These are phyloP conservation scores for Chamaecyparis obtusa DNA, from an alignment of 75 land plant genomes.

Conservation along the genomic window DNA sequence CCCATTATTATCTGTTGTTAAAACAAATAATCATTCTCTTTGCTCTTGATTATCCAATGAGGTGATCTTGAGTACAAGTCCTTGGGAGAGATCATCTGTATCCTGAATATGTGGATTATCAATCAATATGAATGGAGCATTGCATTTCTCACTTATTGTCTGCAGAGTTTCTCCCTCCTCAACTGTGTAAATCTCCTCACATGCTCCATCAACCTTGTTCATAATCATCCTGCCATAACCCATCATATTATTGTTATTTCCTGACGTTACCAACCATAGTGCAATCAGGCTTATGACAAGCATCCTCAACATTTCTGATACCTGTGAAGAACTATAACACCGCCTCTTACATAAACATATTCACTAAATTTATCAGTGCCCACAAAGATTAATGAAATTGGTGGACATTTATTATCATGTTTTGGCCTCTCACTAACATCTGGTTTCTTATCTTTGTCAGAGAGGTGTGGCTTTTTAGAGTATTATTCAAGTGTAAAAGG, in stretches of 20 bases:
- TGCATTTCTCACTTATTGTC: slow-evolving; percentile 62
- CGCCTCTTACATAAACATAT: background rate
- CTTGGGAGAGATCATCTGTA: slow-evolving; percentile 57
- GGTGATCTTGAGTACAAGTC: slow-evolving; percentile 44
- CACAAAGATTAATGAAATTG: background rate
- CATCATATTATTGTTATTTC: background rate
- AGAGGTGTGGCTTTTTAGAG: background rate
- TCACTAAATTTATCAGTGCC: background rate
- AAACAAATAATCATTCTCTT: too few relatives aligned
- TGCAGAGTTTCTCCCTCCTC: slow-evolving; percentile 63
- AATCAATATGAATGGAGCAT: slow-evolving; percentile 61
- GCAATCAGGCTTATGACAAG: background rate
- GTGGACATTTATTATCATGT: background rate
- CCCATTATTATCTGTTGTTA: too few relatives aligned
- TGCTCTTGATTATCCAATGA: slow-evolving; percentile 4
- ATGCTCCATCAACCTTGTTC: slow-evolving; percentile 14
- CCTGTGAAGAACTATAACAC: background rate
- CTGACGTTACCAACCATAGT: background rate
- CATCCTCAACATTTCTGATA: background rate
- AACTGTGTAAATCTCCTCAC: slow-evolving; percentile 59
- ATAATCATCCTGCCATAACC: background rate
- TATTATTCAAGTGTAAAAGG: background rate
- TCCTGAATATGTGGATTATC: slow-evolving; percentile 64
- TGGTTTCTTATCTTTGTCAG: slow-evolving; percentile 1
- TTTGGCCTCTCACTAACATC: background rate